Base-by-base conservation (phyloP, 2,329 filamentous ascomycete genomes). In the Apiospora marii region DNA sequence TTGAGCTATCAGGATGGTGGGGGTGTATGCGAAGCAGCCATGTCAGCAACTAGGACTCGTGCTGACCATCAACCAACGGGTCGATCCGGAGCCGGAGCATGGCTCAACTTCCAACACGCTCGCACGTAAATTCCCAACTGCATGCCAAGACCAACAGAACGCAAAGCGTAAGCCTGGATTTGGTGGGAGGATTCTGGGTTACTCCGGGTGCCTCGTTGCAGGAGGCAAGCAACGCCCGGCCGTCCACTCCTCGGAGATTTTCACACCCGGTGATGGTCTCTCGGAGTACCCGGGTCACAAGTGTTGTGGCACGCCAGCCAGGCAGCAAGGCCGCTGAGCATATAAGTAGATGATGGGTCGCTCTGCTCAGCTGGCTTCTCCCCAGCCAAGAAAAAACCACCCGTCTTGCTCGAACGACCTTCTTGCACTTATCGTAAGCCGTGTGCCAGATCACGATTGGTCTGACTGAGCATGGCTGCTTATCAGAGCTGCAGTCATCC, bases 381-480 rank as follows among this genome's bases (percentile, higher is more conserved):
- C 30, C 53, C 3, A 10, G 7, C 8, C 10, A 16, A n/a, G 16
- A 30, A 30, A 30, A 30, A 3, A n/a, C 16, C 5, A 37, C 53
- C 53, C 22, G 22, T 6, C 13, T 34, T 12, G 30, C 1, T 13
- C 34, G 19, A 14, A 13, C 6, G 12, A 37, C 41, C 19, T n/a
- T 14, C 53, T 64, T n/a, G 19, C 22, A 41, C 34, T 19, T 37
- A 64, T 64, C 58, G 34, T n/a, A 41, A n/a, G 58, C 19, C 10
- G 34, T 41, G 19, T 41, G 34, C 30, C 58, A 24, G 14, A 14
- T 13, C 34, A 10, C 37, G 37, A 41, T n/a, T n/a, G 30, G 58
- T 37, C 58, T 64, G 58, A n/a, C 19, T 37, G 58, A 41, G 58
- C 53, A 16, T 64, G 58, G 58, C 58, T n/a, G 58, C 58, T 41